Conservation (phyloP, 1,139 yeast genomes). For the Hemisphaericaspora subhashii region DNA sequence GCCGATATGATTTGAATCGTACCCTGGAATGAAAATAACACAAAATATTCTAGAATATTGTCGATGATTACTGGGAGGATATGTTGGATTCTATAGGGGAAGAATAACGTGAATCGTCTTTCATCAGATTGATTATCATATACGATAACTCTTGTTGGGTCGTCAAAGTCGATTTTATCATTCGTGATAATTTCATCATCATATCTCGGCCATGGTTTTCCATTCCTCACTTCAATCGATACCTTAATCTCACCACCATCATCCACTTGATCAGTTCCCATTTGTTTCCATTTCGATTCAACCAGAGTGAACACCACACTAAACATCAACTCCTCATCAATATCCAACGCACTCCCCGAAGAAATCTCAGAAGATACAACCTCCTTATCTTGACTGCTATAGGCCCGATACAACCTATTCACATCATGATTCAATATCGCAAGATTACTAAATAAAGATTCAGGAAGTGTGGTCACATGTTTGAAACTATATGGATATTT, state of each 20-base stretch:
- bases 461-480: constrained; percentile 36
- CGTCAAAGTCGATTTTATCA: constrained; percentile 43
- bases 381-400: constrained; percentile 19
- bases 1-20: constrained; percentile 68
- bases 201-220: constrained; percentile 40
- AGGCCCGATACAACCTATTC: constrained; percentile 22
- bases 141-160: constrained; percentile 44
- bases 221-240: constrained; percentile 44
- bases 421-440: constrained; percentile 34
- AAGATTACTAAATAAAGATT: constrained; percentile 34
- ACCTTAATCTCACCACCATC: constrained; percentile 13
- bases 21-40: constrained; percentile 73
- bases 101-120: constrained; percentile 32
- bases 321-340: constrained; percentile 42
- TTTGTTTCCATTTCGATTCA: constrained; percentile 19
- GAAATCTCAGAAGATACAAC: constrained; percentile 22
- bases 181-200: constrained; percentile 32
- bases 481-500: constrained; percentile 42
- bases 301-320: constrained; percentile 36
- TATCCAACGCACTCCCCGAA: constrained; percentile 28
- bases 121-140: constrained; percentile 21
- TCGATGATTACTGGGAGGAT: constrained; percentile 34
- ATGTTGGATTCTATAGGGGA: constrained; percentile 46
- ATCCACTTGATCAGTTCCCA: constrained; percentile 9
- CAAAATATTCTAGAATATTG: constrained; percentile 37